Evolutionary conservation across 176 grass and related monocot genomes (phyloP).

Genomic region (Hordeum vulgare): MorexV3_pseudomolecules_assembly NC_058520.1:179714146-179714645

Average conservation of each 20-base stretch:
- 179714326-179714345: background rate
- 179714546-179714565: background rate
- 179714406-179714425: background rate
- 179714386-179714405: background rate
- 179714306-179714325: background rate
- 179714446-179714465: slow-evolving; percentile 9
- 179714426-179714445: background rate
- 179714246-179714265: slow-evolving; percentile 9
- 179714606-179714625: slow-evolving; percentile 34
- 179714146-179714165: slow-evolving; percentile 19
- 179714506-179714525: slow-evolving; percentile 14
- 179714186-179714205: slow-evolving; percentile 35
- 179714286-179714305: background rate
- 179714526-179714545: slow-evolving; percentile 34
- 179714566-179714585: slow-evolving; percentile 11
- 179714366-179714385: background rate
- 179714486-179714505: slow-evolving; percentile 28
- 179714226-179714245: slow-evolving; percentile 32
- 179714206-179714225: background rate
- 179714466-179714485: background rate
- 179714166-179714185: slow-evolving; percentile 20
- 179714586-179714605: slow-evolving; percentile 8
- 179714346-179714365: background rate
- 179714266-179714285: background rate
- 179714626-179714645: slow-evolving; percentile 25